These are phyloP conservation scores for Paracamarosporium sp. DNA, from an alignment of 2,329 filamentous ascomycete genomes.

Conservation along the genomic window DNA sequence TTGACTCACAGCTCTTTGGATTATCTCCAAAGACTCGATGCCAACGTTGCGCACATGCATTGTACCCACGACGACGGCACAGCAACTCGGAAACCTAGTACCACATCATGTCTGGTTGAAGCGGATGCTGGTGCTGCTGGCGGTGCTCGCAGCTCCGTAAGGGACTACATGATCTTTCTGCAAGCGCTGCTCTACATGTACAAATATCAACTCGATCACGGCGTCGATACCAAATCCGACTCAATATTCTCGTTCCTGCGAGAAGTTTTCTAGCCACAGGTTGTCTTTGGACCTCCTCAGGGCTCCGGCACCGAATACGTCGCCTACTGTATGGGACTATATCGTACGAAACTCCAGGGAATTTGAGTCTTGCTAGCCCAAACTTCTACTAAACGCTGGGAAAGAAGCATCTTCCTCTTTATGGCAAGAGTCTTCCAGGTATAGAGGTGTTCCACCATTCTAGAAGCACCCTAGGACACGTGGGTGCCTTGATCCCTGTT, in stretches of 20 bases:
- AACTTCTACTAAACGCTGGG: slow-evolving; percentile 12
- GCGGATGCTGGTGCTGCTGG: not conserved
- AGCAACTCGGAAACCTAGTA: not conserved
- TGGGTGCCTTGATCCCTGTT: slow-evolving; percentile 7
- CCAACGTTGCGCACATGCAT: slow-evolving; percentile 9
- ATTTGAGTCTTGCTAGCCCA: slow-evolving; percentile 10
- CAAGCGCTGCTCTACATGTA: slow-evolving; percentile 4
- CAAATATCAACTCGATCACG: slow-evolving; percentile 1
- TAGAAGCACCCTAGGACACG: slow-evolving; percentile 1
- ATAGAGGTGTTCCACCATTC: slow-evolving; percentile 12
- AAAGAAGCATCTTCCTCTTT: slow-evolving; percentile 3
- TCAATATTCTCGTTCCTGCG: slow-evolving; percentile 3
- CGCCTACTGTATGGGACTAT: slow-evolving; percentile 12
- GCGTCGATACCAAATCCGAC: slow-evolving; percentile 1
- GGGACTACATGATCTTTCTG: slow-evolving; percentile 8
- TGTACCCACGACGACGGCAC: slow-evolving; percentile 3
- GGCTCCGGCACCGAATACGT: slow-evolving; percentile 4
- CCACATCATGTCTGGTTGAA: not conserved
- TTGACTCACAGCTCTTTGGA: slow-evolving; percentile 11
- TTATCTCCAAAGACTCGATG: not conserved
- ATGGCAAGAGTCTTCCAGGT: not conserved
- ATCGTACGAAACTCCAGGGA: slow-evolving; percentile 11
- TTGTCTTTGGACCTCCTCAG: slow-evolving; percentile 9
- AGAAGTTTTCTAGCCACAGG: slow-evolving; percentile 5
- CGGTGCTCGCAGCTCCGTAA: slow-evolving; percentile 4